phyloP scores from a whole-genome alignment of 768 basidiomycete species.

The Lactarius pseudohatsudake region DNA sequence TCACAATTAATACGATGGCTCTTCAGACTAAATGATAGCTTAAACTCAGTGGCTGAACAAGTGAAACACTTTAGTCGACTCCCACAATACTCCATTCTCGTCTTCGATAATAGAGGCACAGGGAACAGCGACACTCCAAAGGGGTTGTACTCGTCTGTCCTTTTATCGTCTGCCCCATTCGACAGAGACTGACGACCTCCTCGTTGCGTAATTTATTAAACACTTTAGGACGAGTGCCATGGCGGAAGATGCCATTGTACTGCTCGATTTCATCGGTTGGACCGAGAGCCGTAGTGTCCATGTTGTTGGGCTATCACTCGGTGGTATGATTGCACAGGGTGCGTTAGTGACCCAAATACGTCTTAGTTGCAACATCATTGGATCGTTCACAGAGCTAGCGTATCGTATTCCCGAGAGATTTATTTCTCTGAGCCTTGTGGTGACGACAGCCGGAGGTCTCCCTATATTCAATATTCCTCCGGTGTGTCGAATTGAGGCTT shows the following conservation, averaged over 20 bases:
- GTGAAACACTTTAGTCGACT: conserved; percentile 59
- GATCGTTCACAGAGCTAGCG: conserved; percentile 55
- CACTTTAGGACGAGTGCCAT: conserved; percentile 62
- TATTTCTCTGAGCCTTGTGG: conserved; percentile 60
- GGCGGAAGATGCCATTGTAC: conserved; percentile 69
- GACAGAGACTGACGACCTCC: neutral
- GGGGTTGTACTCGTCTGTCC: conserved; percentile 72
- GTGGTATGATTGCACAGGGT: conserved; percentile 87
- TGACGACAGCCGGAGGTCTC: conserved; percentile 67
- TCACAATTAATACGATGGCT: neutral
- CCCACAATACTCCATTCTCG: conserved; percentile 58
- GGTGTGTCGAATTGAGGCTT: conserved; percentile 39
- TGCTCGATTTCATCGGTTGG: conserved; percentile 76
- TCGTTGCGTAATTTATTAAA: neutral
- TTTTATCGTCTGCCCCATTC: conserved; percentile 13
- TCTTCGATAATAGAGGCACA: conserved; percentile 85
- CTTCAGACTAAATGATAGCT: conserved; percentile 58
- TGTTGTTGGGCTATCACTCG: conserved; percentile 72
- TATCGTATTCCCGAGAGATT: conserved; percentile 65
- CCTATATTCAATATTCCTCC: conserved; percentile 63
- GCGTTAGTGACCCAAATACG: neutral
- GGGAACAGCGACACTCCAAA: conserved; percentile 70
- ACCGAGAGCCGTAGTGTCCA: conserved; percentile 59
- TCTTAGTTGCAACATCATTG: neutral
- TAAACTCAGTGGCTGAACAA: conserved; percentile 64